phyloP scores from a whole-genome alignment of 768 basidiomycete species.

The Crucibulum laeve region DNA sequence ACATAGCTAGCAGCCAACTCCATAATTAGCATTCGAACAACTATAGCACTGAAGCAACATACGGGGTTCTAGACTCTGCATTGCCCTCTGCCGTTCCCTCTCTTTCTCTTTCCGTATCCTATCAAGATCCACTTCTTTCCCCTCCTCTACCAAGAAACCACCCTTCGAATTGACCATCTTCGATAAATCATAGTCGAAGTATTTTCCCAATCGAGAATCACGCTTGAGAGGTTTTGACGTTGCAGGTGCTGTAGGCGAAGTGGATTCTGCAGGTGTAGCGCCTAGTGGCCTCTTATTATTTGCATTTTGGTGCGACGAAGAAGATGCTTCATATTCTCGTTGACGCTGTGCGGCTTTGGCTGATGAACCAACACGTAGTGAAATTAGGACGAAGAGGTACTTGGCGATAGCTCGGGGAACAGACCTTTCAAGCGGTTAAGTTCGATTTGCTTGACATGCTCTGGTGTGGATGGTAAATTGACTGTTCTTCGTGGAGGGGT shows the following conservation, averaged over 20 bases:
- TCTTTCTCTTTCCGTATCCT: slow-evolving; percentile 74
- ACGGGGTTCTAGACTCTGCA: slow-evolving; percentile 77
- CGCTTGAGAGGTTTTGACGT: slow-evolving; percentile 55
- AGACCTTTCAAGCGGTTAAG: slow-evolving; percentile 76
- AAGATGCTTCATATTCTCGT: slow-evolving; percentile 48
- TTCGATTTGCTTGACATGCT: slow-evolving; percentile 69
- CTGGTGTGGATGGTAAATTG: slow-evolving; percentile 43
- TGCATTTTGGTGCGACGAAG: slow-evolving; percentile 47
- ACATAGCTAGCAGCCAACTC: slow-evolving; percentile 56
- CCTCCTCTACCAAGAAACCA: slow-evolving; percentile 90
- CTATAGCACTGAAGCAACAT: slow-evolving; percentile 16
- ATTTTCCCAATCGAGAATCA: slow-evolving; percentile 79
- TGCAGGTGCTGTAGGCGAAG: slow-evolving; percentile 55
- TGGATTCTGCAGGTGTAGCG: slow-evolving; percentile 51
- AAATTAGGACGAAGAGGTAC: not conserved
- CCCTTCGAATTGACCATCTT: slow-evolving; percentile 98
- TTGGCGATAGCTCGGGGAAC: not conserved
- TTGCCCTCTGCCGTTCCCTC: slow-evolving; percentile 71
- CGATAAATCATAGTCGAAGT: slow-evolving; percentile 95
- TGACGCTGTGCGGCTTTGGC: slow-evolving; percentile 76
- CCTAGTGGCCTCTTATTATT: slow-evolving; percentile 74
- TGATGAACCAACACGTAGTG: slow-evolving; percentile 17
- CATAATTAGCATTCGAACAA: not conserved
- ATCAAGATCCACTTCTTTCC: slow-evolving; percentile 76
- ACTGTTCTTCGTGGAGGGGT: slow-evolving; percentile 34